A percentile compares a stretch with the other conserved stretches of the same genome.
Evolutionary conservation across 495 filamentous ascomycete genomes (phyloP).

Genomic region (Niebla homalea): DNA sequence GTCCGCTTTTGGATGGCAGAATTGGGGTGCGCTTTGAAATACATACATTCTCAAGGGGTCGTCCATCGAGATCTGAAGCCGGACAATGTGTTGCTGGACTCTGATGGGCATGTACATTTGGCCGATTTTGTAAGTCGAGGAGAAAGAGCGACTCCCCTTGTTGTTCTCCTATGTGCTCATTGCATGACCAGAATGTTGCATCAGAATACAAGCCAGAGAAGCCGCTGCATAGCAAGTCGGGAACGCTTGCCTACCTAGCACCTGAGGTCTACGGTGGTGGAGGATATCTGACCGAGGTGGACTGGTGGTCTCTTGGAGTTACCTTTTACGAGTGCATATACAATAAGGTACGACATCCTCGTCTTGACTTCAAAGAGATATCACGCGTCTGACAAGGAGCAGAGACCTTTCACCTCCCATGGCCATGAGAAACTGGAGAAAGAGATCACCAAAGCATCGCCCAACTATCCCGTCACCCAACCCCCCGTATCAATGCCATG

Average conservation of each 20-base stretch:
- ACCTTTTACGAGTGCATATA: constrained; percentile 99
- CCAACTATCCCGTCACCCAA: constrained; percentile 77
- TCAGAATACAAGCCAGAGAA: constrained; percentile 81
- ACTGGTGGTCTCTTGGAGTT: constrained; percentile 98
- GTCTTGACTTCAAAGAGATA: neutral
- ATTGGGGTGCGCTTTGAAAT: constrained; percentile 79
- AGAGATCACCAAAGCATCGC: constrained; percentile 69
- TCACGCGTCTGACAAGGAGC: constrained; percentile 18
- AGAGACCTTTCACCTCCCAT: constrained; percentile 86
- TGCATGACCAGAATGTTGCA: constrained; percentile 66
- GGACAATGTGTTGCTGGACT: constrained; percentile 89
- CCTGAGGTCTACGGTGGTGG: constrained; percentile 86
- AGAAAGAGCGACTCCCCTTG: neutral
- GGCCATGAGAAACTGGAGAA: constrained; percentile 67
- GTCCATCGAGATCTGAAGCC: constrained; percentile 96
- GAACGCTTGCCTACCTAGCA: constrained; percentile 88
- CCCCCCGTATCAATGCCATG: constrained; percentile 79
- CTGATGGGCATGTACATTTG: constrained; percentile 90
- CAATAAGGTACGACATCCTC: constrained; percentile 59
- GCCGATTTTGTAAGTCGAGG: constrained; percentile 73
- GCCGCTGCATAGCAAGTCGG: constrained; percentile 84
- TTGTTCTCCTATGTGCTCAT: neutral
- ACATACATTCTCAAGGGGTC: constrained; percentile 84
- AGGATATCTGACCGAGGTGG: constrained; percentile 76
- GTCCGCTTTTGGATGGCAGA: constrained; percentile 95